These are phyloP conservation scores for Gnaphalium uliginosum DNA, from an alignment of 129 eudicot species.

Conservation along the genomic window DNA sequence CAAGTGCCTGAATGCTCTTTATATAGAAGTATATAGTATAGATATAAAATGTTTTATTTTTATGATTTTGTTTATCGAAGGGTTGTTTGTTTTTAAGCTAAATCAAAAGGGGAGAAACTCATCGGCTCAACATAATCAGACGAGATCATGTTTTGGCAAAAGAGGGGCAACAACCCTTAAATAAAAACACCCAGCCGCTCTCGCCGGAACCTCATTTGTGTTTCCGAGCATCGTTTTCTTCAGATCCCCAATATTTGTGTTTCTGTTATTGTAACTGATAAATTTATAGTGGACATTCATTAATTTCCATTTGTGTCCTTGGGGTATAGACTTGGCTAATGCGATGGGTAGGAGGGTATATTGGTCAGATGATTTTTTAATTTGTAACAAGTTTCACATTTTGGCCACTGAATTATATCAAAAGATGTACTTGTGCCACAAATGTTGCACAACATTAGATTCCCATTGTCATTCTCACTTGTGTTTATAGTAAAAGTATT, in stretches of 20 bases:
- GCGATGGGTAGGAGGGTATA: neutral
- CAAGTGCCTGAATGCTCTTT: neutral
- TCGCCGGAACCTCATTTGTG: conserved; percentile 40
- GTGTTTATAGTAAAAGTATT: too few species aligned
- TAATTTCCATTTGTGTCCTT: neutral
- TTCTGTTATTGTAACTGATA: neutral
- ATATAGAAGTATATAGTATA: too few species aligned
- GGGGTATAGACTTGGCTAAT: too few species aligned
- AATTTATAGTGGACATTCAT: neutral
- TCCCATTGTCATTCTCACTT: too few species aligned
- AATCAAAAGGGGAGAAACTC: neutral
- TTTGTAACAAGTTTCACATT: too few species aligned
- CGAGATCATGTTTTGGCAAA: conserved; percentile 2
- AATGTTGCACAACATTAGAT: too few species aligned
- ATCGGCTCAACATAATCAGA: conserved; percentile 5
- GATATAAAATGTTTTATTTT: neutral
- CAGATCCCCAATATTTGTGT: conserved; percentile 26
- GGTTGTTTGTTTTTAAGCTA: conserved; percentile 23
- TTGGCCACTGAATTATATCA: too few species aligned
- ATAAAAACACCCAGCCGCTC: conserved; percentile 25
- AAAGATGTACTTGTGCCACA: too few species aligned
- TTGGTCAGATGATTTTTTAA: neutral
- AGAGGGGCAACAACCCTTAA: conserved; percentile 45
- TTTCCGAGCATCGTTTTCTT: conserved; percentile 21
- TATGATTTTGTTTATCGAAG: conserved; percentile 8